Percentiles rank a stretch among this genome's conserved stretches.
phyloP scores from a whole-genome alignment of 768 basidiomycete genomes.

The Phaeolepiota aurea region DNA sequence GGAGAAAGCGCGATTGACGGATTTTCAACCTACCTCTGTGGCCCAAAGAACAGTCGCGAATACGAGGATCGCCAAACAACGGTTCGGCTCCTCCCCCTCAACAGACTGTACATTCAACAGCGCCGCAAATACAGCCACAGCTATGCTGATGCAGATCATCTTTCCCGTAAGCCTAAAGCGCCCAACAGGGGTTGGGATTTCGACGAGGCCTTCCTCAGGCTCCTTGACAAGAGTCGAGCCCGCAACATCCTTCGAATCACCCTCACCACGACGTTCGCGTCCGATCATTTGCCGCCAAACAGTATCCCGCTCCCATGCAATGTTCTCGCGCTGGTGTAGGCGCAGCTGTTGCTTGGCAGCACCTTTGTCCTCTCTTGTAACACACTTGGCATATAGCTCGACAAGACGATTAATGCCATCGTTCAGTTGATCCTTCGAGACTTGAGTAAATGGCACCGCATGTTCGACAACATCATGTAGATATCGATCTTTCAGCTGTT shows the following conservation, averaged over 20 bases:
- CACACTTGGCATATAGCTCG: conserved; percentile 78
- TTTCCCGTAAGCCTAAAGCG: conserved; percentile 56
- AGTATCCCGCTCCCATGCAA: conserved; percentile 96
- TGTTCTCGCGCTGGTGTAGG: conserved; percentile 83
- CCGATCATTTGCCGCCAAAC: conserved; percentile 96
- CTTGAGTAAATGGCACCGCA: conserved; percentile 57
- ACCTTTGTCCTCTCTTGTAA: conserved; percentile 60
- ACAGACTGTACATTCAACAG: conserved; percentile 58
- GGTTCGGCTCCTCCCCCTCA: conserved; percentile 65
- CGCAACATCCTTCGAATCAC: conserved; percentile 17
- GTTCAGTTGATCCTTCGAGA: conserved; percentile 55
- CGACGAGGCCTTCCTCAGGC: conserved; percentile 36
- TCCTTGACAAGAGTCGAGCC: conserved; percentile 41
- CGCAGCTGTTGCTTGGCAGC: conserved; percentile 76
- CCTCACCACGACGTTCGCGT: conserved; percentile 63
- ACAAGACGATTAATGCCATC: conserved; percentile 50
- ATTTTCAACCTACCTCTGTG: conserved; percentile 57
- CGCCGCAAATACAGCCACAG: conserved; percentile 46
- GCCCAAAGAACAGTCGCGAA: conserved; percentile 96
- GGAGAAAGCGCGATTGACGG: background rate
- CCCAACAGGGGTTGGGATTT: conserved; percentile 61
- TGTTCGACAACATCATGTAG: conserved; percentile 62
- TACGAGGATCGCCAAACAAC: conserved; percentile 81
- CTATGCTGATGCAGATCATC: conserved; percentile 47
- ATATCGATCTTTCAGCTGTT: conserved; percentile 70